Evolutionary conservation across 2,329 filamentous ascomycete species (phyloP), one percentile per base, ranked within the genome.

Genomic region (Fusarium succisae): DNA sequence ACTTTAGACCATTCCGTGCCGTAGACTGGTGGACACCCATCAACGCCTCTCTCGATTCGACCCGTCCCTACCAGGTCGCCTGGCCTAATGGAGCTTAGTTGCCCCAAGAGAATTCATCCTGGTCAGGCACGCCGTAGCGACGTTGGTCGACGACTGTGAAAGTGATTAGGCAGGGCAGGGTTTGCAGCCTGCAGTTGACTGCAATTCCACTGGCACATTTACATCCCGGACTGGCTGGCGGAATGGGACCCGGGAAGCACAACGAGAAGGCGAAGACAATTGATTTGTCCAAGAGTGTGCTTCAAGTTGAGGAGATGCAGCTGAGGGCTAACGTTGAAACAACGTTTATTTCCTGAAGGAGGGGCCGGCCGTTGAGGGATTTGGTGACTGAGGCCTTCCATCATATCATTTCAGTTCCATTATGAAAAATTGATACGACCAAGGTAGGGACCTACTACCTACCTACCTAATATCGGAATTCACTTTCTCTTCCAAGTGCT

Each of bases 31-130:
- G 39, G 50, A 44, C 55, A 53, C 47, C 45, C 39, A 50, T 64
- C 69, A 45, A 60, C 70, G 69, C 73, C 71, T 69, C 69, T 68
- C 69, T 74, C 63, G 65, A 76, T 76, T 75, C 66, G 73, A 72
- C 59, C 70, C 64, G 72, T 63, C 61, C 66, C 44, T 70, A 47
- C 54, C 30, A 55, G 54, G 69, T 61, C 50, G 43, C 57, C 60
- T 67, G 61, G 67, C 62, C 70, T 63, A 73, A 75, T 69, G 48
- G 62, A 62, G 67, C 45, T 63, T 66, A 74, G 74, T 62, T 38
- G 30, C 20, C 32, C 56, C 57, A 55, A 61, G 43, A 57, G 44
- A 59, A 38, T 24, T 39, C 50, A 61, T 39, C 56, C 47, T 30
- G 41, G 50, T 41, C 45, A 66, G 45, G 44, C 44, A 69, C 56